Conservation (phyloP, 805 yeast genomes). For the Candida pseudoglaebosa region DNA sequence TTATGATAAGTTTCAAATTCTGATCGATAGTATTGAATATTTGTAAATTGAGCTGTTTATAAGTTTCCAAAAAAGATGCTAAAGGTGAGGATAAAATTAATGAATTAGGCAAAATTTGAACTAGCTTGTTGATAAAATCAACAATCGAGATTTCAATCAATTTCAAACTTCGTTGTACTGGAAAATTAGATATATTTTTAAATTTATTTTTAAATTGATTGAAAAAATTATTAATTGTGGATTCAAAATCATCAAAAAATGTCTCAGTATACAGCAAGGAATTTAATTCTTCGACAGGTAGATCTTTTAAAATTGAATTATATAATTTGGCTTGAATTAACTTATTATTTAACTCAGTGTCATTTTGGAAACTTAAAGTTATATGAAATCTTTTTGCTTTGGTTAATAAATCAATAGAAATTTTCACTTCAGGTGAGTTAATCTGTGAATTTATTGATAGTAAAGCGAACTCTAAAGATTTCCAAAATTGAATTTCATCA, state of each 20-base stretch:
- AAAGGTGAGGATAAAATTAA: conserved; percentile 13
- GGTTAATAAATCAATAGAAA: conserved; percentile 58
- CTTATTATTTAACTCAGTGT: conserved; percentile 61
- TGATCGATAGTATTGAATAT: conserved; percentile 55
- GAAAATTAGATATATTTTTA: conserved; percentile 51
- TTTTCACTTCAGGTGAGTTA: conserved; percentile 45
- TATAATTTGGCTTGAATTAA: conserved; percentile 48
- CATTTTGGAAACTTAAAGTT: conserved; percentile 66
- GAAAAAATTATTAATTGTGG: conserved; percentile 46
- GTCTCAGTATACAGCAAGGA: conserved; percentile 15
- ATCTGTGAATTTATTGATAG: conserved; percentile 55
- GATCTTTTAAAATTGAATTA: conserved; percentile 60
- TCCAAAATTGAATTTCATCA: conserved; percentile 80
- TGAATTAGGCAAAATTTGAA: conserved; percentile 28
- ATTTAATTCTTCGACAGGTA: conserved; percentile 60
- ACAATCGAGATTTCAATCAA: conserved; percentile 62
- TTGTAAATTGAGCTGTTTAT: conserved; percentile 42
- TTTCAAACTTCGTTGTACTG: conserved; percentile 57
- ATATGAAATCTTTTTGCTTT: conserved; percentile 77
- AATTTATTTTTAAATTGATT: conserved; percentile 57
- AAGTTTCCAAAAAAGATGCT: not conserved
- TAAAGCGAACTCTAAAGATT: conserved; percentile 61
- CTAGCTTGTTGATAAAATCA: conserved; percentile 49
- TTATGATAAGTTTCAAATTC: conserved; percentile 57
- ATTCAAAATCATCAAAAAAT: conserved; percentile 40